Base-by-base conservation (phyloP, 164 flowering plant genomes). In the Taxillus chinensis region DNA sequence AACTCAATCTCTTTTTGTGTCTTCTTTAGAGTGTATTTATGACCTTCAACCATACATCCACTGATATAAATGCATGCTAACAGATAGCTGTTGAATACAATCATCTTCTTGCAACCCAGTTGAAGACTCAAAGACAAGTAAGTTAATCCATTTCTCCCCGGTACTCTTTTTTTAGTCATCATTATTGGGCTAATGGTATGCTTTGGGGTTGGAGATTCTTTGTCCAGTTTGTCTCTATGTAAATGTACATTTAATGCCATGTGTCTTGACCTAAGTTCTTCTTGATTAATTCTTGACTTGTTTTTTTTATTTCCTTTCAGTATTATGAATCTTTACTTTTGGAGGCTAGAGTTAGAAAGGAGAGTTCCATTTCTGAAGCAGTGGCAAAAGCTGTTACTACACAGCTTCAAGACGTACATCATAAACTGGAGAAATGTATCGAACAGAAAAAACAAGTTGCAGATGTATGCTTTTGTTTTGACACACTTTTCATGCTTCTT, bases 61-160 rank as follows among this genome's bases (percentile, higher is more conserved):
- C 14, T 16, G 6, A 17, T 51, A 39, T 61, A 3, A 41, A 4
- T 61, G 10, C 45, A 57, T 63, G 58, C 55, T 16, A 43, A 67
- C 83, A 90, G 97, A 87, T 86, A 68, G 71, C 79, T 58, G 92
- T 86, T 72, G 99, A 90, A 68, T 90, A 90, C 80, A 89, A 86
- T 69, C 83, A 53, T 66, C 86, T 93, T 72, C 87, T 89, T 55
- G 82, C 92, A 50, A 81, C 81, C 62, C 95, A 89, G 81, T 79
- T 89, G 71, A 91, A 89, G 74, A 77, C 75, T 45, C 97, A 89
- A 64, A 81, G 96, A 82, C 90, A 89, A 71, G 99, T 90, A 71
- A 73, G 84, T 59, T 57, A 1, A 41, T 46, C 8, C 8, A 40
- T 7, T 48, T 11, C 51, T 3, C 51, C 3, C 3, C 0, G 12